These are phyloP conservation scores for Lactarius sanguifluus DNA, from an alignment of 768 basidiomycete genomes.

Conservation along the genomic window DNA sequence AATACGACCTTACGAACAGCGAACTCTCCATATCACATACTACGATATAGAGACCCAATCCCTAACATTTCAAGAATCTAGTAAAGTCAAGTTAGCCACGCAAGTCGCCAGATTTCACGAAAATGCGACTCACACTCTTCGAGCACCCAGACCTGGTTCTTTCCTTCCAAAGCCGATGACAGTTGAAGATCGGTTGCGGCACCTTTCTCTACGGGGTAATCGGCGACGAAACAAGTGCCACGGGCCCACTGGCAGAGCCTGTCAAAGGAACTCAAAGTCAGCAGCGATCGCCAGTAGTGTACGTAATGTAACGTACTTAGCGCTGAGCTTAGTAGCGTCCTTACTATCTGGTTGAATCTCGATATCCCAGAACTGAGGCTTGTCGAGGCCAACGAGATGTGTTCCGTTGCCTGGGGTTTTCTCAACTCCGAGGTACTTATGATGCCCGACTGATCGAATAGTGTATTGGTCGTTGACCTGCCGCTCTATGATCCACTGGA, in stretches of 20 bases:
- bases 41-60: background rate
- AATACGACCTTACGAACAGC: background rate
- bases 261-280: background rate
- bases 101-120: background rate
- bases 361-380: background rate
- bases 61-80: background rate
- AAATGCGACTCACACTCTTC: constrained; percentile 1
- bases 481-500: background rate
- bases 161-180: background rate
- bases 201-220: background rate
- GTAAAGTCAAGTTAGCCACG: background rate
- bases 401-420: background rate
- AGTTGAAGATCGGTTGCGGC: background rate
- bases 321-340: background rate
- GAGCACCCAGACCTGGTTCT: constrained; percentile 1
- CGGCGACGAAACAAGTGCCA: background rate
- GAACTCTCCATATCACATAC: background rate
- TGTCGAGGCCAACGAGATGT: background rate
- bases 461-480: background rate
- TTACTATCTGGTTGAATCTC: background rate
- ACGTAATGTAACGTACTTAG: background rate
- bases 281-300: background rate
- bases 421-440: background rate
- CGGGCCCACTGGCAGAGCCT: background rate
- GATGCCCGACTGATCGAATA: background rate